phyloP scores from a whole-genome alignment of 257 asterid genomes.

The Striga asiatica region DNA sequence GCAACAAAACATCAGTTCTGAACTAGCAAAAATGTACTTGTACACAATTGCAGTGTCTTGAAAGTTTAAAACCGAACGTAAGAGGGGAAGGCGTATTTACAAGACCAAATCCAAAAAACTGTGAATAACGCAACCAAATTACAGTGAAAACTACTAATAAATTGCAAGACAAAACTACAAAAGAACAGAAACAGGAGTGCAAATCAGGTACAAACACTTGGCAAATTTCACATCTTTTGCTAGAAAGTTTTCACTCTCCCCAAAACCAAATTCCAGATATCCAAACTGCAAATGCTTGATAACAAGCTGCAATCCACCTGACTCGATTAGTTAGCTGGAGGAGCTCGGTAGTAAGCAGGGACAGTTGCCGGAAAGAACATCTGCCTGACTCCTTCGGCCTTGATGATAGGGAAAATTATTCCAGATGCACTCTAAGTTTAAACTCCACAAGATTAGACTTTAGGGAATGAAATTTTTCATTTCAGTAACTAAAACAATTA shows the following conservation, averaged over 20 bases:
- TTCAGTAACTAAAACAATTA: no score
- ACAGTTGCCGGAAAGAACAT: conserved; percentile 56
- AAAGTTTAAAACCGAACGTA: not conserved
- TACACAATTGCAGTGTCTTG: no score
- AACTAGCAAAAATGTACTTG: no score
- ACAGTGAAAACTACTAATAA: not conserved
- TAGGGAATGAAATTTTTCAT: no score
- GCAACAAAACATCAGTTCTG: no score
- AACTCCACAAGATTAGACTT: no score
- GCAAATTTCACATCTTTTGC: not conserved
- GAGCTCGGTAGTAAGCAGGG: conserved; percentile 44
- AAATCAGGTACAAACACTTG: not conserved
- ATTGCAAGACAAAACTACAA: not conserved
- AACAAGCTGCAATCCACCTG: no score
- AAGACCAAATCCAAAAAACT: conserved; percentile 2
- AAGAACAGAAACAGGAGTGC: not conserved
- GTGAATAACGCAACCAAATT: not conserved
- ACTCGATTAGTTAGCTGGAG: conserved; percentile 17
- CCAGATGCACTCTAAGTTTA: conserved; percentile 39
- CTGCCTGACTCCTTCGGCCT: conserved; percentile 55
- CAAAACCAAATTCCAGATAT: not conserved
- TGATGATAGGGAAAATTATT: conserved; percentile 46
- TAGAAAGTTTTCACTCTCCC: not conserved
- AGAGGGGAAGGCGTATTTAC: not conserved
- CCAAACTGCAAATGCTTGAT: not conserved